A percentile compares a stretch with the other conserved stretches of the same genome.
Conservation (phyloP, 2,329 filamentous ascomycete species). For the Botrytis fabae region DNA sequence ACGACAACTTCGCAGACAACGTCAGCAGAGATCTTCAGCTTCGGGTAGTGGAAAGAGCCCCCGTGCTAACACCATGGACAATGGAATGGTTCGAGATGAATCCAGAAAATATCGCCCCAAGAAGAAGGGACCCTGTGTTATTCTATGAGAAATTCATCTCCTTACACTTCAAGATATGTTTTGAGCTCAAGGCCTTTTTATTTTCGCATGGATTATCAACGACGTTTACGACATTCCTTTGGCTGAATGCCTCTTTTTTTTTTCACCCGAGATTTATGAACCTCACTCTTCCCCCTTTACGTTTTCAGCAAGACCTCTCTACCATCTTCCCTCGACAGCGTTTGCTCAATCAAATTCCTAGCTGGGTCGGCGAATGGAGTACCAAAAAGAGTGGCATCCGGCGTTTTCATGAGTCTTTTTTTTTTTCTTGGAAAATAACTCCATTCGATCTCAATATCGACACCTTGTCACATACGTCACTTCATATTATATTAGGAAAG, state of each 20-base stretch:
- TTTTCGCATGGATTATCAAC: conserved; percentile 27
- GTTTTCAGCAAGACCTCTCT: conserved; percentile 24
- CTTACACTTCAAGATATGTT: conserved; percentile 21
- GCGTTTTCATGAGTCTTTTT: conserved; percentile 32
- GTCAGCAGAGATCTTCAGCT: conserved; percentile 49
- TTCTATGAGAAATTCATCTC: conserved; percentile 39
- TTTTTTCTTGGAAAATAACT: conserved; percentile 16
- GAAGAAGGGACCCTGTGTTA: conserved; percentile 36
- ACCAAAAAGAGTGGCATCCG: conserved; percentile 40
- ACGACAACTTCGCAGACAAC: conserved; percentile 80
- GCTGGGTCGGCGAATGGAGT: conserved; percentile 40
- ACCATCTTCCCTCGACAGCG: conserved; percentile 33
- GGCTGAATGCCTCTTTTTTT: conserved; percentile 24
- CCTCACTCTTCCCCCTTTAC: conserved; percentile 22
- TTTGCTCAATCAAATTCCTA: conserved; percentile 33
- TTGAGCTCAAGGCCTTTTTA: conserved; percentile 23
- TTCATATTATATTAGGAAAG: conserved; percentile 20
- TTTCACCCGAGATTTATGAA: conserved; percentile 20
- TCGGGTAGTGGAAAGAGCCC: conserved; percentile 32
- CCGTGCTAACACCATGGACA: conserved; percentile 32
- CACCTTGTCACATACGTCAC: conserved; percentile 4
- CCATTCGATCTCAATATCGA: conserved; percentile 12
- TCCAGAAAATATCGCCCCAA: conserved; percentile 36
- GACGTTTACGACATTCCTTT: conserved; percentile 33
- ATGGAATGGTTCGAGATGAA: conserved; percentile 33